A percentile compares a stretch with the other conserved stretches of the same genome.
Conservation (phyloP, 129 eudicot species). For the Dittrichia graveolens region DNA sequence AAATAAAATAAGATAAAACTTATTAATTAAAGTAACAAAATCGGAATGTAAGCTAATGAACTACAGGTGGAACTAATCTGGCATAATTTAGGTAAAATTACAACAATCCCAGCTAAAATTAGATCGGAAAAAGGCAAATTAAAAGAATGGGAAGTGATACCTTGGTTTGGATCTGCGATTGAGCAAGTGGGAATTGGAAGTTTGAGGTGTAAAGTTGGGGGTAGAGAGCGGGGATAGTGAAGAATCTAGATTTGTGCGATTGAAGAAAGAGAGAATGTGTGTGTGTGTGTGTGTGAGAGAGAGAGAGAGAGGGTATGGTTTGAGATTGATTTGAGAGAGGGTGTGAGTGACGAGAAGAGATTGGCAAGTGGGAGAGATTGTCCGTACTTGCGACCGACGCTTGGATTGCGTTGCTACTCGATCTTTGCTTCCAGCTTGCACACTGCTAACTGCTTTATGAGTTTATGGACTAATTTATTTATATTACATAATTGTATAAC, state of each 20-base stretch:
- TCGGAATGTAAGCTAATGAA: constrained; percentile 14
- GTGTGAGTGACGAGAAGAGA: too few species aligned
- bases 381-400: constrained; percentile 48
- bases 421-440: not conserved
- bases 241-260: constrained; percentile 36
- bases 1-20: not conserved
- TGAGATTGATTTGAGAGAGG: constrained; percentile 1
- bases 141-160: constrained; percentile 8
- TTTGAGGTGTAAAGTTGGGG: constrained; percentile 35
- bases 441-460: not conserved
- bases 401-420: not conserved
- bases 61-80: not conserved
- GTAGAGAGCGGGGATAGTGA: not conserved
- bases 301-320: constrained; percentile 17
- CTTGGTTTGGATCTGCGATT: constrained; percentile 37
- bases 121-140: constrained; percentile 13
- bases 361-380: constrained; percentile 25
- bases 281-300: constrained; percentile 28
- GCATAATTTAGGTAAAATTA: constrained; percentile 4
- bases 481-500: not conserved
- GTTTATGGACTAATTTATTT: not conserved
- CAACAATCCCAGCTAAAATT: constrained; percentile 14
- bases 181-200: constrained; percentile 18
- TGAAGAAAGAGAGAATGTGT: constrained; percentile 34
- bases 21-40: not conserved